Conservation (phyloP, 495 filamentous ascomycete genomes). For the Clohesyomyces aquaticus region DNA sequence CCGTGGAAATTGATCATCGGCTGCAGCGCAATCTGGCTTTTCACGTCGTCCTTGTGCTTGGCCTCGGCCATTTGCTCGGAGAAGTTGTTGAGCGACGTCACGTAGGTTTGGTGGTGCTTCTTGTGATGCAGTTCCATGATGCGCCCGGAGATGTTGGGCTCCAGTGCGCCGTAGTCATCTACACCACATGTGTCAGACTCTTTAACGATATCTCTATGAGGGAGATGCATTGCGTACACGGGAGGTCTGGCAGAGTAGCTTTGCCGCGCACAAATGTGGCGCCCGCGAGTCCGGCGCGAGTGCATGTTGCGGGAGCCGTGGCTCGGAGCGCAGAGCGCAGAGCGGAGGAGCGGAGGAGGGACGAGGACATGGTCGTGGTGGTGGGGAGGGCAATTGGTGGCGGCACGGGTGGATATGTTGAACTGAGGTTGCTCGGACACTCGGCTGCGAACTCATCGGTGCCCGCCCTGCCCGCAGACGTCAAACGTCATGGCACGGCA, state of each 20-base stretch:
- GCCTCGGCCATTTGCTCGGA: constrained; percentile 65
- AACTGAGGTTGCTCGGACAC: no score
- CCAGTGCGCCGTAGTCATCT: constrained; percentile 70
- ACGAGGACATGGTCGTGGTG: constrained; percentile 57
- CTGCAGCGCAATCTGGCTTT: constrained; percentile 77
- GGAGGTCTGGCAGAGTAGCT: constrained; percentile 90
- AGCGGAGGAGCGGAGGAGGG: constrained; percentile 56
- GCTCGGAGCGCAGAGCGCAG: constrained; percentile 60
- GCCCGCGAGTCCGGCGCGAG: constrained; percentile 63
- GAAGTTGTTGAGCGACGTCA: constrained; percentile 70
- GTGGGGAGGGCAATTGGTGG: constrained; percentile 11
- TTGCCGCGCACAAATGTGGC: constrained; percentile 81
- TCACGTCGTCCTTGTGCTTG: constrained; percentile 59
- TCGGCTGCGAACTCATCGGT: constrained; percentile 6
- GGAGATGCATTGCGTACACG: constrained; percentile 63
- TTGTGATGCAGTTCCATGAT: constrained; percentile 96
- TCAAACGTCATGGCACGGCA: not conserved
- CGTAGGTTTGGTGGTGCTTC: constrained; percentile 80
- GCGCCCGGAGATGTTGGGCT: constrained; percentile 91
- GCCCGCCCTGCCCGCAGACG: not conserved
- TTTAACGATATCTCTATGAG: not conserved
- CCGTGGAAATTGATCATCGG: constrained; percentile 96
- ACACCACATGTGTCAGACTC: not conserved
- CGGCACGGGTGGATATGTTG: constrained; percentile 16
- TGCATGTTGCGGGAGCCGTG: constrained; percentile 54